Base-by-base conservation (phyloP, 345 rosid species). In the Durio zibethinus region DNA sequence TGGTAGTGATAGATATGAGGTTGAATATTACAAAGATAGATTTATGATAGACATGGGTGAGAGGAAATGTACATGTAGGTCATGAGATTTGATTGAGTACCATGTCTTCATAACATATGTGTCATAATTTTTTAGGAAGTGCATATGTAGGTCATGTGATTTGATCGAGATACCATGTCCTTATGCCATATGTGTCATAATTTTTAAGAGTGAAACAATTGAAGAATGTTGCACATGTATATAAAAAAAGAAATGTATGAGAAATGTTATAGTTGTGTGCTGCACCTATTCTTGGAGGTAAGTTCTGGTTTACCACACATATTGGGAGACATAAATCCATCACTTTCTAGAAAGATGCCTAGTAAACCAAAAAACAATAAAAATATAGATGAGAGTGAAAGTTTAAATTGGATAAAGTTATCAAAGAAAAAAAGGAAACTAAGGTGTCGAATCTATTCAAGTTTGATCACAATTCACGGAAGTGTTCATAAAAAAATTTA, bases 1-100 rank as follows among this genome's bases (percentile, higher is more conserved):
- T 20, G 25, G 0, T 3, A 0, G 0, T 0, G 0, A 20, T 0
- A 0, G 59, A 0, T 53, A 53, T n/a, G 1, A 53, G 3, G 59
- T 53, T 1, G 0, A 6, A 5, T 53, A 25, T 53, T 6, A n/a
- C 1, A 53, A 7, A 4, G 59, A 53, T 5, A 53, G 23, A 2
- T 20, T 5, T 53, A 1, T 53, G 10, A 25, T 53, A 0, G 2
- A 53, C 0, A 1, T 53, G 0, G 1, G 7, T 5, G 23, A 2
- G 0, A 53, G 57, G 2, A 53, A 53, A 2, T 53, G 10, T 5
- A 53, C 23, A 20, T 53, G 25, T 53, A 53, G 57, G 25, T 18
- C 0, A 0, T 53, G 57, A 2, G 57, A 53, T 7, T 1, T 53
- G 0, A 53, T 6, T 53, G 57, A n/a, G n/a, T n/a, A n/a, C n/a